phyloP scores from a whole-genome alignment of 2,329 filamentous ascomycete genomes.

The Xylariaceae sp. region DNA sequence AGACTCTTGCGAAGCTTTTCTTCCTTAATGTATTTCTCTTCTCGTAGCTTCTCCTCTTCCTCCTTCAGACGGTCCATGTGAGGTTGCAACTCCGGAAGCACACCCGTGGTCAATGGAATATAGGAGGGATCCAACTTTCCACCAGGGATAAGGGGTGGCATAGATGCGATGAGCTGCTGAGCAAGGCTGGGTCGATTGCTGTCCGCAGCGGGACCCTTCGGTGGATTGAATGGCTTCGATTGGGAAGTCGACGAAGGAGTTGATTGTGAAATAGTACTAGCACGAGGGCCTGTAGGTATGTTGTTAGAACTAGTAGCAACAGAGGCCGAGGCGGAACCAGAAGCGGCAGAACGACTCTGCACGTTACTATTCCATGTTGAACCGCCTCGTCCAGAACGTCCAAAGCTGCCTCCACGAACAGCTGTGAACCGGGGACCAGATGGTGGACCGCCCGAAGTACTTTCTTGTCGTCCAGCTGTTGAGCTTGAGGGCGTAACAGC shows the following conservation, averaged over 20 bases:
- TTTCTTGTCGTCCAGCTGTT: constrained; percentile 28
- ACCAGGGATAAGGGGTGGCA: constrained; percentile 49
- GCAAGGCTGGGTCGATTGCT: constrained; percentile 40
- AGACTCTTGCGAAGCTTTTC: constrained; percentile 51
- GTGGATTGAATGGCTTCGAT: constrained; percentile 51
- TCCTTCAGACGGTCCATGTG: constrained; percentile 51
- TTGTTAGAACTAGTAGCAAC: constrained; percentile 27
- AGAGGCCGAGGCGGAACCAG: constrained; percentile 36
- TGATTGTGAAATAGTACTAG: constrained; percentile 29
- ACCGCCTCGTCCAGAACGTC: constrained; percentile 42
- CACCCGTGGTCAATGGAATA: constrained; percentile 41
- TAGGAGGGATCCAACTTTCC: constrained; percentile 49
- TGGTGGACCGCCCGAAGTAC: constrained; percentile 43
- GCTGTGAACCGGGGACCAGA: constrained; percentile 51
- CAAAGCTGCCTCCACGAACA: constrained; percentile 41
- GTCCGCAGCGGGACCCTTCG: constrained; percentile 46
- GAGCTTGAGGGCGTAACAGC: constrained; percentile 21
- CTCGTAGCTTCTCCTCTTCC: constrained; percentile 53
- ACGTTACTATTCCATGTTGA: constrained; percentile 36
- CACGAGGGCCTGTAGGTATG: constrained; percentile 31
- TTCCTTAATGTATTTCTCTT: constrained; percentile 49
- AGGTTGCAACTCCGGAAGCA: constrained; percentile 50
- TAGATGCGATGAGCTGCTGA: constrained; percentile 46
- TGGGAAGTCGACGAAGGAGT: constrained; percentile 35
- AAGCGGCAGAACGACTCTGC: constrained; percentile 28